Evolutionary conservation across 352 stramenopile species (phyloP), one percentile per base, ranked within the genome.

Genomic region (Phytophthora kernoviae): DNA sequence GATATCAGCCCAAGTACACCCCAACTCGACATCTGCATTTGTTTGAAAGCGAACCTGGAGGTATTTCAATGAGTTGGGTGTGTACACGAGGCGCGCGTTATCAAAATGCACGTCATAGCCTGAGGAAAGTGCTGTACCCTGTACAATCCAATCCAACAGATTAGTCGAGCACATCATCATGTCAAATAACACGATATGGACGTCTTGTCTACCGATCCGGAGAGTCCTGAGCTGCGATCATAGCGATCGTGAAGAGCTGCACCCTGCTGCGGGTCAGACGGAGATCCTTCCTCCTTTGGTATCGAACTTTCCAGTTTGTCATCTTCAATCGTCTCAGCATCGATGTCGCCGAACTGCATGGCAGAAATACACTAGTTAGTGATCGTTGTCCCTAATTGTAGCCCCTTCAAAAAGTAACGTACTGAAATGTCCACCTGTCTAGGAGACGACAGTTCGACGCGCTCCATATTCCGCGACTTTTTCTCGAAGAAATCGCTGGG

Each of bases 61-160:
- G 58, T 88, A 68, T 51, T 86, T 91, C 36, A 90, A 56, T 33
- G 81, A 87, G 51, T 90, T 93, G 0, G 84, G 84, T 4, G 81
- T 93, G 51, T 82, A 87, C 18, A 71, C 69, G 2, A 81, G 60
- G 9, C 73, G 68, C 4, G 58, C 22, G 3, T 39, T 74, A 55
- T 93, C 84, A 56, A 91, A 81, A 52, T 91, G 77, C 5, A 91
- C 58, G 22, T 92, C 81, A 37, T 79, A 90, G 20, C 83, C 80
- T 21, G 79, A 90, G 21, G 79, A 90, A 49, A 81, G 54, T 22
- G 69, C 70, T n/a, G 83, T 90, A 20, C 62, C 68, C 77, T 87
- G 24, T 26, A 53, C 15, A 36, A 9, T 34, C 0, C 26, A 24
- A 32, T n/a, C 6, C 15, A 41, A 17, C 17, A 42, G 2, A 12